A percentile compares a stretch with the other conserved stretches of the same genome.
These are phyloP conservation scores for Mycena filopes DNA, from an alignment of 768 basidiomycete genomes.

Conservation along the genomic window DNA sequence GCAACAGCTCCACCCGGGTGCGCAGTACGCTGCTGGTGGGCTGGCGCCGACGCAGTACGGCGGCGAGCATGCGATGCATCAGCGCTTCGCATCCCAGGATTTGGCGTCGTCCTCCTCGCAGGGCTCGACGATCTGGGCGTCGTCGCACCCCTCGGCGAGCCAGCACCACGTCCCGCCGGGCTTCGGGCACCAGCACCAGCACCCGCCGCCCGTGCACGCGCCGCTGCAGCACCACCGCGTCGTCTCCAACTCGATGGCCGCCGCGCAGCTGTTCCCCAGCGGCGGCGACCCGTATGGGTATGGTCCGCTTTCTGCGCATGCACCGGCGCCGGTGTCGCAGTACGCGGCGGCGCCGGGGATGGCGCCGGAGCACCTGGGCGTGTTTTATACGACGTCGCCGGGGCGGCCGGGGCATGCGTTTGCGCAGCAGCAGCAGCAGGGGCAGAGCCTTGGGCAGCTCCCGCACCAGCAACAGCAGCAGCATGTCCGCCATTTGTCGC, in stretches of 20 bases:
- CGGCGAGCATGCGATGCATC: slow-evolving; percentile 10
- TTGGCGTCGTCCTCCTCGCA: slow-evolving; percentile 4
- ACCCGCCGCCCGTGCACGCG: neutral
- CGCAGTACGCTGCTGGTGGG: too few species aligned
- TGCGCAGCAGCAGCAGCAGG: slow-evolving; percentile 1
- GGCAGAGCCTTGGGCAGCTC: neutral
- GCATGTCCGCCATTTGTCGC: slow-evolving; percentile 19
- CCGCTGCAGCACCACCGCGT: slow-evolving; percentile 13
- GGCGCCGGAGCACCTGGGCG: slow-evolving; percentile 8
- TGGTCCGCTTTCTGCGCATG: slow-evolving; percentile 12
- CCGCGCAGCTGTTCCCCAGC: slow-evolving; percentile 27
- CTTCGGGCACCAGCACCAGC: slow-evolving; percentile 7
- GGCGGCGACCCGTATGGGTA: slow-evolving; percentile 26
- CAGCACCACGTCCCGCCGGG: slow-evolving; percentile 14
- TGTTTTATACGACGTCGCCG: slow-evolving; percentile 20
- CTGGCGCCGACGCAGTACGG: neutral
- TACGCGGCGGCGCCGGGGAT: neutral
- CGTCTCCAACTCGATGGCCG: slow-evolving; percentile 28
- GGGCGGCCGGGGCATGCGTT: slow-evolving; percentile 1
- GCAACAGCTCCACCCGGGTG: neutral
- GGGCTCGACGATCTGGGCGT: slow-evolving; percentile 26
- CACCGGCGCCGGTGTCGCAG: slow-evolving; percentile 1
- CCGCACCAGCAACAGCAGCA: neutral
- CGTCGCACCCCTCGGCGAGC: slow-evolving; percentile 23
- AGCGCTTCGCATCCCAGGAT: slow-evolving; percentile 28